Evolutionary conservation across 1,284 basidiomycete species (phyloP), one percentile per base, ranked within the genome.

Genomic region (Ustilago trichophora): DNA sequence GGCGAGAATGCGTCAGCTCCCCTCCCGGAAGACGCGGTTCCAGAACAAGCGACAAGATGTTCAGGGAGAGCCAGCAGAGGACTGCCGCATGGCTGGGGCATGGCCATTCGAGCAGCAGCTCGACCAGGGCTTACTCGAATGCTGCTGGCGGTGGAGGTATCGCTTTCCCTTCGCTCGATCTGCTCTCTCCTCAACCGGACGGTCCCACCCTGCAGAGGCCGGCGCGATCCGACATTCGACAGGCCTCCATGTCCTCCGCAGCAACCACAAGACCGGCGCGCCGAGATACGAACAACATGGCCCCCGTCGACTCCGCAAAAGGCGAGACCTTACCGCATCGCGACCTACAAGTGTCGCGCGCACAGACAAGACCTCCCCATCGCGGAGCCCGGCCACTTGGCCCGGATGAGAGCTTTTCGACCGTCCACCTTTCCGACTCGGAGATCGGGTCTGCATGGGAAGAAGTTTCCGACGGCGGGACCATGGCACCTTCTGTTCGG

Each of bases 401-500:
- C 1, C 25, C 62, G 3, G 55, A 69, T 19, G 66, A 64, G 35
- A 69, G 56, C 49, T 70, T 65, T 27, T 70, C 60, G 3, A 59
- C 60, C 9, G 46, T 65, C 27, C 44, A 59, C 19, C 52, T 64
- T 3, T 65, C 60, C 12, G 67, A 65, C 19, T 60, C 67, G 12
- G 67, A 70, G 33, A 41, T 51, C 1, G 67, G 58, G 11, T 70
- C 67, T 7, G 67, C 41, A 4, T 70, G 67, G 67, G 67, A 70
- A 41, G 67, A 70, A 41, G 56, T 70, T 7, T 70, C 67, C n/a
- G 67, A 70, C n/a, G 67, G 62, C 3, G 67, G 67, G 27, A 70
- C 67, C 12, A 59, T 70, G 22, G 60, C 67, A 3, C 43, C 54
- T 3, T 63, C 50, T 3, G 33, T n/a, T n/a, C n/a, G n/a, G n/a